A percentile compares a stretch with the other conserved stretches of the same genome.
phyloP scores from a whole-genome alignment of 208 protist species.

The Wallacemonas sp. region DNA sequence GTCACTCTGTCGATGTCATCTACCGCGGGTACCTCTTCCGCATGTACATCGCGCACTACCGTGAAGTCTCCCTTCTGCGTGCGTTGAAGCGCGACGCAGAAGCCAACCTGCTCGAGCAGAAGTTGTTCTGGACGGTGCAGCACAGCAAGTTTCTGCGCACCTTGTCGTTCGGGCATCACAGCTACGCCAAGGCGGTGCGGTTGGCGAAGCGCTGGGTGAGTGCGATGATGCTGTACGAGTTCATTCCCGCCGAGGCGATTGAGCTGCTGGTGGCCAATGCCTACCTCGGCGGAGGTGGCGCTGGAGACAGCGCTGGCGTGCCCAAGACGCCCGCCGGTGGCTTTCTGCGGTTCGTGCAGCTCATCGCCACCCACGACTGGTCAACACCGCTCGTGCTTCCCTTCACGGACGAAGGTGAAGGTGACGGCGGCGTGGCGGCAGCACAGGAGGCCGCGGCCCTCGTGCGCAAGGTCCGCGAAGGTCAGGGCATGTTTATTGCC shows the following conservation, averaged over 20 bases:
- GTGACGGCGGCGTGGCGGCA: conserved; percentile 22
- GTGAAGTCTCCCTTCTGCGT: conserved; percentile 76
- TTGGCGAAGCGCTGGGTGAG: conserved; percentile 80
- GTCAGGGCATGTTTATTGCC: conserved; percentile 83
- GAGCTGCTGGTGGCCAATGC: conserved; percentile 83
- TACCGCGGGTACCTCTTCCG: conserved; percentile 82
- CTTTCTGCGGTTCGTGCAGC: conserved; percentile 79
- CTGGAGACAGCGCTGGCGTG: neutral
- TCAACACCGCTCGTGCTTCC: conserved; percentile 69
- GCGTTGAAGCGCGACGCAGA: conserved; percentile 70
- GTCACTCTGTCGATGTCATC: conserved; percentile 76
- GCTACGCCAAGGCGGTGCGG: conserved; percentile 67
- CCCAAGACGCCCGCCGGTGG: conserved; percentile 66
- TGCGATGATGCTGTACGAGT: conserved; percentile 79
- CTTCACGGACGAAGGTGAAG: conserved; percentile 41
- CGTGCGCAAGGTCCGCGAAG: conserved; percentile 51
- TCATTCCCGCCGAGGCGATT: conserved; percentile 74
- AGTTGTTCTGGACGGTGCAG: conserved; percentile 84
- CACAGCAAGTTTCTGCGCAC: conserved; percentile 81
- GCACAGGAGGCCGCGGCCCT: conserved; percentile 31
- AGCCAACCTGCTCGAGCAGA: conserved; percentile 72
- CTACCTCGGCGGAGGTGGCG: conserved; percentile 37
- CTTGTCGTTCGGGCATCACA: conserved; percentile 72
- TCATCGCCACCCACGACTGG: conserved; percentile 80
- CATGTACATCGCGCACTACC: conserved; percentile 87